Evolutionary conservation across 345 rosid genomes (phyloP).

Genomic region (Sonneratia caseolaris): DNA sequence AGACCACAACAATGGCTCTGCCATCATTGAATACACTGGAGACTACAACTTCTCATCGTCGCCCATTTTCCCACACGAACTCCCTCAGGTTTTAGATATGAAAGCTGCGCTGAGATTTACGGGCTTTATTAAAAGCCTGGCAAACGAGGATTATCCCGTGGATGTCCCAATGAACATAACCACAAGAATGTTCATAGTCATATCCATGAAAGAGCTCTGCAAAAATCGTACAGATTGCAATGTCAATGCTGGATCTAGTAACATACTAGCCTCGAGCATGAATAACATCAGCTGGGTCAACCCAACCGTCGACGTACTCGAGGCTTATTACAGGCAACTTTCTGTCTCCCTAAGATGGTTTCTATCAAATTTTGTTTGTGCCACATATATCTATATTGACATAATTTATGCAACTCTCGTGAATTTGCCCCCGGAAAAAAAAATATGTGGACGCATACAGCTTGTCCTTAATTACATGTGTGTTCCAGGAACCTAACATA

Average conservation of each 20-base stretch:
- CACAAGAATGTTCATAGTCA: constrained; percentile 12
- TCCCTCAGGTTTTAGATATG: constrained; percentile 11
- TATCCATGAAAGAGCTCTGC: constrained; percentile 14
- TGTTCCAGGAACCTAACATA: too few relatives aligned
- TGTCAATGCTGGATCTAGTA: not conserved
- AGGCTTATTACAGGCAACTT: constrained; percentile 5
- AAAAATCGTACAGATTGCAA: not conserved
- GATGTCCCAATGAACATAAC: constrained; percentile 23
- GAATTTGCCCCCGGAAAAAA: too few relatives aligned
- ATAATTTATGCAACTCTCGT: too few relatives aligned
- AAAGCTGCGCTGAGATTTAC: not conserved
- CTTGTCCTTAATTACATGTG: too few relatives aligned
- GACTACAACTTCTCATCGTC: constrained; percentile 4
- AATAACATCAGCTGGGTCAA: constrained; percentile 9
- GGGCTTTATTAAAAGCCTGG: constrained; percentile 14
- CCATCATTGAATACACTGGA: constrained; percentile 26
- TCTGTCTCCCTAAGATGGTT: too few relatives aligned
- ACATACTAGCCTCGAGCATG: not conserved
- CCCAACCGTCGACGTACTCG: constrained; percentile 1
- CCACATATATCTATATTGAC: too few relatives aligned
- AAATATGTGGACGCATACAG: too few relatives aligned
- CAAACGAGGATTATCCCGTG: constrained; percentile 13
- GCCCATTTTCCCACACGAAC: constrained; percentile 6
- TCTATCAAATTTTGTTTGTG: not conserved
- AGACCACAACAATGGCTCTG: constrained; percentile 24